Evolutionary conservation across 2,329 filamentous ascomycete species (phyloP), one percentile per base, ranked within the genome.

Genomic region (Claviceps pusilla): DNA sequence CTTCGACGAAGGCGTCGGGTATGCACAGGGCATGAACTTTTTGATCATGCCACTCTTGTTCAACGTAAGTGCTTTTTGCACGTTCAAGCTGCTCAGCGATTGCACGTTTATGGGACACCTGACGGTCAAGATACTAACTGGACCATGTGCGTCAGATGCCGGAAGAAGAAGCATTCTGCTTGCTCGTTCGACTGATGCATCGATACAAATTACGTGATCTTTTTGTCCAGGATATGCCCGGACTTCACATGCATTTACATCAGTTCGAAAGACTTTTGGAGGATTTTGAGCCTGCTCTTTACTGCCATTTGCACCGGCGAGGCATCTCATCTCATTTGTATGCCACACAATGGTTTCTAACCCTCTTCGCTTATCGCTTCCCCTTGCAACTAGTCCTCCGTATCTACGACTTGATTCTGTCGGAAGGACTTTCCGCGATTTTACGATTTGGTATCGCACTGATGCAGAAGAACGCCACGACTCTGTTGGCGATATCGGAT

Each of bases 21-120:
- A 98, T 68, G 91, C 94, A 0, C 93, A 98, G 69, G 93, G 93
- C 65, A 96, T 98, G 87, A 98, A 97, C 66, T 98, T 98, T 64
- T 81, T 98, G 56, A 87, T 89, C 50, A 97, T 97, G 89, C 93
- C 94, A 29, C 69, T 98, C 19, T 75, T 98, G 1, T 96, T 98
- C 72, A 97, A 96, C 67, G 84, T 87, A 71, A 75, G 83, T 68
- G 14, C 33, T 28, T 24, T 11, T 5, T 50, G 9, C 29, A 14
- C 29, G 14, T 2, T n/a, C 14, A 41, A 41, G 47, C 7, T 42
- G 24, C 14, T 16, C 12, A 16, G 24, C 3, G 12, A 4, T 11
- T 42, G 4, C 24, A 16, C 4, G 29, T 29, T 14, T 12, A 24
- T 12, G 37, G 14, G 3, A 39, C 10, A 24, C 42, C 12, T 29